These are phyloP conservation scores for Funneliformis geosporum DNA, from an alignment of 192 early-diverging fungal genomes.

Conservation along the genomic window DNA sequence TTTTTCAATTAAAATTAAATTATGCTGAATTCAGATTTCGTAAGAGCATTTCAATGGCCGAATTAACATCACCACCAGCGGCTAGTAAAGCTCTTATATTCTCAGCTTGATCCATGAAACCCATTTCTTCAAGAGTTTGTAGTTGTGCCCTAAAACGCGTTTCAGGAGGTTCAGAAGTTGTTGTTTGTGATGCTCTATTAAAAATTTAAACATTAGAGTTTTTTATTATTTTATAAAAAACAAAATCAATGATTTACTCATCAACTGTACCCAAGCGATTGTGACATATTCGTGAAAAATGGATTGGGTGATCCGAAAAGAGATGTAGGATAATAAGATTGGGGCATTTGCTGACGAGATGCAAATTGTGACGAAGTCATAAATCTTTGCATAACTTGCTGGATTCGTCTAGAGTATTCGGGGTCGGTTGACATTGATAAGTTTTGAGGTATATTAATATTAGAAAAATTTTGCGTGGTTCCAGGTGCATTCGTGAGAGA, in stretches of 20 bases:
- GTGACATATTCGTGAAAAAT: slow-evolving; percentile 19
- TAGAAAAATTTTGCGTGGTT: not conserved
- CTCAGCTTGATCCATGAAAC: slow-evolving; percentile 79
- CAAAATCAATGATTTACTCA: not conserved
- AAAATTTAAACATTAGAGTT: not conserved
- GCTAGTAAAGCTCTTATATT: slow-evolving; percentile 87
- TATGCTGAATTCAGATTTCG: not conserved
- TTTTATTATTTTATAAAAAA: not conserved
- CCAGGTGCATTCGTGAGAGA: not conserved
- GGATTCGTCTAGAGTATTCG: slow-evolving; percentile 17
- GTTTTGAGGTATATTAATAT: not conserved
- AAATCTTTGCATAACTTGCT: slow-evolving; percentile 24
- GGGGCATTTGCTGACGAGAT: slow-evolving; percentile 18
- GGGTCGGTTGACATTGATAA: slow-evolving; percentile 7
- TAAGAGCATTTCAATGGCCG: slow-evolving; percentile 79
- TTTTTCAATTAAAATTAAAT: not conserved
- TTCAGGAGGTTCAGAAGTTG: slow-evolving; percentile 52
- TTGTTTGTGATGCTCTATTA: not conserved
- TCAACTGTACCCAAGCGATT: slow-evolving; percentile 3
- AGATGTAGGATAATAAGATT: slow-evolving; percentile 26
- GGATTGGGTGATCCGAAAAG: slow-evolving; percentile 19
- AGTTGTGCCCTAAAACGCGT: slow-evolving; percentile 66
- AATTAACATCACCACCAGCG: slow-evolving; percentile 83
- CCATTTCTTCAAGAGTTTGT: slow-evolving; percentile 89
- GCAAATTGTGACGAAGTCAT: slow-evolving; percentile 11